Base-by-base conservation (phyloP, 2,329 filamentous ascomycete genomes). In the Ceratocystis smalleyi region DNA sequence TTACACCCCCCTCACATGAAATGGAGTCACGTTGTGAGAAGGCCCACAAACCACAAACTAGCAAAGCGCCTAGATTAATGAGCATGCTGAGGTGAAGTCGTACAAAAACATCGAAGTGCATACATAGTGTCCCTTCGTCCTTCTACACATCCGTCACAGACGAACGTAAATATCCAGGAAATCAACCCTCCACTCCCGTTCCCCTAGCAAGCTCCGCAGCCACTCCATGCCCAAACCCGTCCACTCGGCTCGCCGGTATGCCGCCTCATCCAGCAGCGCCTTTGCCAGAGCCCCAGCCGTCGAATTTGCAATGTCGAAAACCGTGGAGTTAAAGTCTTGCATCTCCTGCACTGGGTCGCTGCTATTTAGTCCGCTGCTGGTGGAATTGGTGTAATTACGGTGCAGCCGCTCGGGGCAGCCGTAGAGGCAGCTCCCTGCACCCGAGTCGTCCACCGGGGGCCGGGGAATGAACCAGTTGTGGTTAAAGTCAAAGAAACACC, bases 391-490 rank as follows among this genome's bases (percentile, higher is more conserved):
- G 71, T 68, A 30, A 71, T 45, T 30, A 43, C 43, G 22, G 51
- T 55, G 51, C 51, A 55, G 22, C 15, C 27, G 17, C 6, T 54
- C 19, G 5, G 61, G 61, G 19, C 64, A 66, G 30, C 64, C 64
- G 47, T 66, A 66, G 30, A 66, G 55, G 35, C 64, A 66, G 47
- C 64, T 51, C n/a, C 59, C 64, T 15, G 64, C 51, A 24, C 45
- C 61, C 7, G 61, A 63, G 5, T 68, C 65, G 66, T 66, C 17
- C 67, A 59, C 67, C 45, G 70, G 64, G 69, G 74, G 77, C 15
- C 89, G 82, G n/a, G 91, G 86, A 69, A 91, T 85, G 75, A 97
- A 97, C 92, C 91, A 97, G 77, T 95, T 90, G 71, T 85, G 88
- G 72, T 79, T 82, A 71, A 96, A 88, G 77, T 97, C 92, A 79